A percentile compares a stretch with the other conserved stretches of the same genome.
phyloP scores from a whole-genome alignment of 305 asterid species.

The Galium porrigens region DNA sequence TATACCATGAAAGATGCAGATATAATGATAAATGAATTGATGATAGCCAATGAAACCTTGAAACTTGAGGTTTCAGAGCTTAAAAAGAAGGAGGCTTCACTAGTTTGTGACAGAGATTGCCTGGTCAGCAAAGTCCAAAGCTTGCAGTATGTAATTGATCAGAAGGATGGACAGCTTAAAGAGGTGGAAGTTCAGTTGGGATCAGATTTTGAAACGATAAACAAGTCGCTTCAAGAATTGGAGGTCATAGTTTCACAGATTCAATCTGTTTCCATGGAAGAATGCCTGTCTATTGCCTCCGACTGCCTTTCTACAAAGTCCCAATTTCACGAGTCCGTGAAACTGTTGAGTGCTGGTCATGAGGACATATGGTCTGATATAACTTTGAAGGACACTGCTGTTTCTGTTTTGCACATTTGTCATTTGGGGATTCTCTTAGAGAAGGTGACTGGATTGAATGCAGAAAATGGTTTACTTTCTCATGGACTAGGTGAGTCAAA shows the following conservation, averaged over 20 bases:
- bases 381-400: slow-evolving; percentile 67
- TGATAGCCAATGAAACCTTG: slow-evolving; percentile 76
- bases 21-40: slow-evolving; percentile 69
- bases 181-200: slow-evolving; percentile 38
- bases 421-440: slow-evolving; percentile 83
- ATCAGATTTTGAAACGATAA: slow-evolving; percentile 40
- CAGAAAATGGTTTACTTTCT: slow-evolving; percentile 75
- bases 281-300: slow-evolving; percentile 32
- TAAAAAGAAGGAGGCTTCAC: slow-evolving; percentile 38
- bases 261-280: slow-evolving; percentile 34
- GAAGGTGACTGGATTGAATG: slow-evolving; percentile 58
- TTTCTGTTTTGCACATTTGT: slow-evolving; percentile 79
- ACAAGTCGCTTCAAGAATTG: slow-evolving; percentile 39
- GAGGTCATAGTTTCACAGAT: slow-evolving; percentile 47
- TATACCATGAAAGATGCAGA: slow-evolving; percentile 83
- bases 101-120: slow-evolving; percentile 30
- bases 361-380: slow-evolving; percentile 94
- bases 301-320: slow-evolving; percentile 40
- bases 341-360: slow-evolving; percentile 40
- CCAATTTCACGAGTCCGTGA: slow-evolving; percentile 41
- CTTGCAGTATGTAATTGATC: slow-evolving; percentile 37
- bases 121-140: slow-evolving; percentile 41
- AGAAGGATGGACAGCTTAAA: slow-evolving; percentile 38
- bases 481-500: slow-evolving; percentile 71
- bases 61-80: slow-evolving; percentile 46